Percentiles rank a stretch among this genome's conserved stretches.
Evolutionary conservation across 1,139 yeast species (phyloP).

Genomic region (Hanseniaspora sp.): DNA sequence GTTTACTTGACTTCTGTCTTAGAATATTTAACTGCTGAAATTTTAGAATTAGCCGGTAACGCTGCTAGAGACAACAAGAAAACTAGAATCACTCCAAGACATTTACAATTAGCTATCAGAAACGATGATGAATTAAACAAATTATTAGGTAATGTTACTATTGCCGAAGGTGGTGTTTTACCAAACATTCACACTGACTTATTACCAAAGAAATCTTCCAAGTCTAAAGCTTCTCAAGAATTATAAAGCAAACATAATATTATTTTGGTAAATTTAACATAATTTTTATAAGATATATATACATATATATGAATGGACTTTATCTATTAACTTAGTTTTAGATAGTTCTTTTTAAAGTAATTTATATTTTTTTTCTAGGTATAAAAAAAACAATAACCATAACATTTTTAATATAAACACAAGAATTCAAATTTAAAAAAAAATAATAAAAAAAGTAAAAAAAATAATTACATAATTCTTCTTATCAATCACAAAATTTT

Average conservation of each 20-base stretch:
- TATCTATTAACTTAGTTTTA: not conserved
- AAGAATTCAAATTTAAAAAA: not conserved
- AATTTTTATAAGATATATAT: conserved; percentile 13
- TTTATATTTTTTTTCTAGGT: conserved; percentile 13
- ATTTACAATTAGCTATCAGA: conserved; percentile 95
- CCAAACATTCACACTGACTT: conserved; percentile 95
- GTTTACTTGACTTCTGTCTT: conserved; percentile 92
- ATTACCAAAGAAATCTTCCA: conserved; percentile 86
- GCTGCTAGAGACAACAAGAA: conserved; percentile 98
- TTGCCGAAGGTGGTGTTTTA: conserved; percentile 96
- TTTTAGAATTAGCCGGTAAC: conserved; percentile 95
- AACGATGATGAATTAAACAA: conserved; percentile 95
- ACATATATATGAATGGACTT: conserved; percentile 9
- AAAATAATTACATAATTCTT: not conserved
- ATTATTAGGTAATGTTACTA: conserved; percentile 84
- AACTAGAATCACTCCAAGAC: conserved; percentile 98
- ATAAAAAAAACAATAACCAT: not conserved
- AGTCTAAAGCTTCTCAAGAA: conserved; percentile 75
- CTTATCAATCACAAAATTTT: not conserved
- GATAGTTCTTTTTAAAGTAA: conserved; percentile 9
- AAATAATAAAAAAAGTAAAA: not conserved
- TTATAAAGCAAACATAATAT: conserved; percentile 37
- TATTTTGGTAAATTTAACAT: not conserved
- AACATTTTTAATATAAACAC: not conserved
- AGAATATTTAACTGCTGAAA: conserved; percentile 94